Percentiles rank a stretch among this genome's conserved stretches.
Evolutionary conservation across 768 basidiomycete species (phyloP).

Genomic region (Macrolepiota fuliginosa): DNA sequence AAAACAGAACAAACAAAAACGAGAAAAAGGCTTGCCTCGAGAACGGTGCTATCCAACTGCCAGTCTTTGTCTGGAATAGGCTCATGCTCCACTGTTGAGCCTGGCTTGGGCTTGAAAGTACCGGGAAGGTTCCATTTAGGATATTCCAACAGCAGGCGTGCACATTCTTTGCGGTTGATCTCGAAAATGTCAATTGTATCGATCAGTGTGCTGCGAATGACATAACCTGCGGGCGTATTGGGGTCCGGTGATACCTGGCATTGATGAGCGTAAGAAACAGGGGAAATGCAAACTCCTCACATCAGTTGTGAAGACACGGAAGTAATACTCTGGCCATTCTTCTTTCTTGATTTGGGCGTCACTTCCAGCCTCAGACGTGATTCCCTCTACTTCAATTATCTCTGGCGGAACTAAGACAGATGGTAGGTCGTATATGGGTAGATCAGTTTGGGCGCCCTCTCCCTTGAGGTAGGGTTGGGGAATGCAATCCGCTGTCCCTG

Average conservation of each 20-base stretch:
- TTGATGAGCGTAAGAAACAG: constrained; percentile 1
- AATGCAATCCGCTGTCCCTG: constrained; percentile 51
- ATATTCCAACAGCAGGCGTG: constrained; percentile 80
- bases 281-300: constrained; percentile 24
- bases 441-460: constrained; percentile 16
- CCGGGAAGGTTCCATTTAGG: constrained; percentile 81
- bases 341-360: constrained; percentile 75
- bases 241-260: constrained; percentile 74
- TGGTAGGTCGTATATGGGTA: constrained; percentile 65
- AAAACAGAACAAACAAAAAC: neutral
- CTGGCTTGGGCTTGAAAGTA: constrained; percentile 81
- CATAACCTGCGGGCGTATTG: constrained; percentile 72
- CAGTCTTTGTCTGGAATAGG: constrained; percentile 67
- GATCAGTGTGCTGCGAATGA: constrained; percentile 67
- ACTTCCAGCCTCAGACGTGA: constrained; percentile 67
- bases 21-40: constrained; percentile 57
- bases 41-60: constrained; percentile 85
- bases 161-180: constrained; percentile 94
- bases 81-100: constrained; percentile 48
- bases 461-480: constrained; percentile 56
- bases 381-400: constrained; percentile 73
- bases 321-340: constrained; percentile 75
- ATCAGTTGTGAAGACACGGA: constrained; percentile 65
- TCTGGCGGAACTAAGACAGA: constrained; percentile 86
- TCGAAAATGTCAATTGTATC: constrained; percentile 90